Evolutionary conservation across 2,329 filamentous ascomycete genomes (phyloP).

Genomic region (Microsporum ferrugineum): DNA sequence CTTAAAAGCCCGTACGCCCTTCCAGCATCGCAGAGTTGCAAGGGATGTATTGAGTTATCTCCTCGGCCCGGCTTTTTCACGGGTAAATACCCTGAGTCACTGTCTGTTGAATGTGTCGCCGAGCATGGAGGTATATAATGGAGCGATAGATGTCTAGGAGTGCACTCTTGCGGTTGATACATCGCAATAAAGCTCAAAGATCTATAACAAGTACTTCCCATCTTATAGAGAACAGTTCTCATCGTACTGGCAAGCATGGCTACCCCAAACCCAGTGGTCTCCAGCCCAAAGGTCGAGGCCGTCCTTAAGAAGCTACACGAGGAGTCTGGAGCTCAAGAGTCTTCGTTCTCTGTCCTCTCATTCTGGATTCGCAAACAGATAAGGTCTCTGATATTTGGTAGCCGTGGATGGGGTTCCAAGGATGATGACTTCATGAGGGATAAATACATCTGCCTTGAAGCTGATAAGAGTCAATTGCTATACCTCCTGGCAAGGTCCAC

Average conservation of each 20-base stretch:
- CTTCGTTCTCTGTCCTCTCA: conserved; percentile 17
- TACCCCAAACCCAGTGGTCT: conserved; percentile 9
- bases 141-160: not conserved
- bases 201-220: not conserved
- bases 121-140: not conserved
- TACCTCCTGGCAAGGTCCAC: conserved; percentile 44
- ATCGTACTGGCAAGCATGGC: conserved; percentile 6
- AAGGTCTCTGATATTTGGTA: conserved; percentile 7
- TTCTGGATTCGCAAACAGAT: conserved; percentile 15
- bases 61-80: not conserved
- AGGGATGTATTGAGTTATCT: not conserved
- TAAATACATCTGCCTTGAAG: conserved; percentile 50
- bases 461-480: conserved; percentile 46
- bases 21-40: not conserved
- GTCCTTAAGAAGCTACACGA: conserved; percentile 25
- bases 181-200: not conserved
- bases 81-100: not conserved
- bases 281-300: conserved; percentile 14
- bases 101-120: not conserved
- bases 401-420: conserved; percentile 8
- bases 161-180: not conserved
- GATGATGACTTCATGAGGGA: conserved; percentile 38
- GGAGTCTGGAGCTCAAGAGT: conserved; percentile 25
- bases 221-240: not conserved
- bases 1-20: not conserved